Percentiles rank a stretch among this genome's conserved stretches.
These are phyloP conservation scores for Lotus japonicus DNA, from an alignment of 306 rosid species.

Conservation along the genomic window DNA sequence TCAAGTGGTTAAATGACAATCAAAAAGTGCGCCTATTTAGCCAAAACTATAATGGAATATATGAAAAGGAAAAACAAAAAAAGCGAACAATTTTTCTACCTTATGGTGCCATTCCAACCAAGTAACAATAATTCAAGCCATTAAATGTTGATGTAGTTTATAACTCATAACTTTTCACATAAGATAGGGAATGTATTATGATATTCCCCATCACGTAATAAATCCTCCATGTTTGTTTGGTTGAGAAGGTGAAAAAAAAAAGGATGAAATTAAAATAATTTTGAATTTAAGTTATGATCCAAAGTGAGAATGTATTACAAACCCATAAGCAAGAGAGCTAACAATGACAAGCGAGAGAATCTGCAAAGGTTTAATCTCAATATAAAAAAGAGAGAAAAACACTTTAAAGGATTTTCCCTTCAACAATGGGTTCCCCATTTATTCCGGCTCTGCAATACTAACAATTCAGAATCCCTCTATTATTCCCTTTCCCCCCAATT, in stretches of 20 bases:
- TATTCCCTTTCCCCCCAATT: background rate
- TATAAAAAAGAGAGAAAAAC: no score
- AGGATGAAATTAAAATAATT: background rate
- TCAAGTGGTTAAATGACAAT: slow-evolving; percentile 20
- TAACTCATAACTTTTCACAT: background rate
- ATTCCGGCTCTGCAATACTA: background rate
- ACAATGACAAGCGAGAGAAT: no score
- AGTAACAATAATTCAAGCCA: background rate
- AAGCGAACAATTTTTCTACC: background rate
- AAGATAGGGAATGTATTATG: background rate
- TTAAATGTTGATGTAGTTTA: background rate
- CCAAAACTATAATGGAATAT: background rate
- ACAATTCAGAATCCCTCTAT: background rate
- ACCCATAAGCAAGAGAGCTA: no score
- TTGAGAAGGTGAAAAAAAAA: background rate
- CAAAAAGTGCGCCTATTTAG: background rate
- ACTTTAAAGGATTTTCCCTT: no score
- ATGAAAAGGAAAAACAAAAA: background rate
- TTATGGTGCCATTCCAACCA: slow-evolving; percentile 1
- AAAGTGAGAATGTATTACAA: background rate
- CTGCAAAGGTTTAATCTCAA: no score
- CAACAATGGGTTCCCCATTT: background rate
- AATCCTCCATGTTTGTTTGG: background rate
- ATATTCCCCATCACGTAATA: background rate
- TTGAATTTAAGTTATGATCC: background rate